Percentiles rank a stretch among this genome's conserved stretches.
Conservation (phyloP, 1,284 basidiomycete species). For the Pyrrhoderma lamaoense region DNA sequence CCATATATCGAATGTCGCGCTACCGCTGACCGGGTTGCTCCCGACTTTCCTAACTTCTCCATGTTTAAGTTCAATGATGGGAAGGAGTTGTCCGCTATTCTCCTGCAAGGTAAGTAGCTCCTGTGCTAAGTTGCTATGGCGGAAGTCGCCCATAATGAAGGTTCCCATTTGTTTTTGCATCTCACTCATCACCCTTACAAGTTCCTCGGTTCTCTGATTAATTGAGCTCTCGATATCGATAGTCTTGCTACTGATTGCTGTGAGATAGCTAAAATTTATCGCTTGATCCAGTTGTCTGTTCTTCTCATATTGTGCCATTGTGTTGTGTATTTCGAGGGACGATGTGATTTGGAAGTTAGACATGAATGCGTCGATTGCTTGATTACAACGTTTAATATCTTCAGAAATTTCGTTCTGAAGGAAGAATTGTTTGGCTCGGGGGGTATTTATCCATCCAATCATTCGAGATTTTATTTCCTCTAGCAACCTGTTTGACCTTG, state of each 20-base stretch:
- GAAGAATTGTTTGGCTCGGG: conserved; percentile 34
- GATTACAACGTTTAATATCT: conserved; percentile 37
- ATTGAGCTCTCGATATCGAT: too few relatives aligned
- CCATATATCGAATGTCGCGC: conserved; percentile 44
- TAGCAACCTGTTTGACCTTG: conserved; percentile 29
- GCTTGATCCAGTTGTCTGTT: conserved; percentile 33
- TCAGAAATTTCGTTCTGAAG: conserved; percentile 36
- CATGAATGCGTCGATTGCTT: conserved; percentile 35
- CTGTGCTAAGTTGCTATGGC: conserved; percentile 36
- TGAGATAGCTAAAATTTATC: conserved; percentile 28
- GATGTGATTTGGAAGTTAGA: conserved; percentile 39
- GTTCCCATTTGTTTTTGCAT: conserved; percentile 28
- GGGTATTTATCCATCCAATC: conserved; percentile 34
- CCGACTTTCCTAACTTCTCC: conserved; percentile 45
- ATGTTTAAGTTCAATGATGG: conserved; percentile 39
- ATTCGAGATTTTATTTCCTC: conserved; percentile 31
- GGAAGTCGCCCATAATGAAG: conserved; percentile 28
- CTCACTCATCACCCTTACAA: conserved; percentile 8
- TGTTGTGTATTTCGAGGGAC: conserved; percentile 37
- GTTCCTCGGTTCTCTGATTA: neutral
- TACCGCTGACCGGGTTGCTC: conserved; percentile 41
- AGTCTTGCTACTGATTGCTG: too few relatives aligned
- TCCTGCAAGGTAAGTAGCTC: conserved; percentile 44
- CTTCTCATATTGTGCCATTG: conserved; percentile 37
- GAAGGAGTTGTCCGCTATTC: conserved; percentile 37